Evolutionary conservation across 163 green algal genomes (phyloP), one percentile per base, ranked within the genome.

Genomic region (Chlorella variabilis): DNA sequence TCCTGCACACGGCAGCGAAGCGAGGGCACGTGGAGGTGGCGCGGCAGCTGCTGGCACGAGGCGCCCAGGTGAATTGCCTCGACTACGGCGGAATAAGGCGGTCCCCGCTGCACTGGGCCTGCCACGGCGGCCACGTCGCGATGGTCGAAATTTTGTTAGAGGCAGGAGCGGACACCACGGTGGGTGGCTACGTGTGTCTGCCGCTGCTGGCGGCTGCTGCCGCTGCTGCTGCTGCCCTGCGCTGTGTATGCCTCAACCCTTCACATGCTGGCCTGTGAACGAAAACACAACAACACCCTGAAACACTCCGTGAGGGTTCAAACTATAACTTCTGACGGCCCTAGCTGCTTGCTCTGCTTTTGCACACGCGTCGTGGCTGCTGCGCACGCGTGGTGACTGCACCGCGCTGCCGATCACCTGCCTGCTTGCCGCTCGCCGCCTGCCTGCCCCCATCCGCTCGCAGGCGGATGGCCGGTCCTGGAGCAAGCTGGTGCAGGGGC

Each of bases 401-500:
- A n/a, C n/a, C n/a, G n/a, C n/a, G n/a, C n/a, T n/a, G n/a, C n/a
- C n/a, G n/a, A n/a, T 54, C 11, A 54, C 45, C 11, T 54, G 45
- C 45, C 45, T 54, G 45, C 45, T 54, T 54, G 45, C 11, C 45
- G 11, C 11, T 23, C 11, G 45, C 45, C 45, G 21, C 39, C 39
- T 76, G 69, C 69, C 4, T 63, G 23, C 25, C 9, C 20, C 25
- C 63, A 54, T 67, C 20, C 23, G 42, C 36, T 11, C 54, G 51
- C 56, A 80, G 73, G 73, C 73, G 4, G 73, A 70, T 29, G 73
- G 73, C 9, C 73, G 73, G 4, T 71, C 36, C 38, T 80, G 73
- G 73, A 71, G 36, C 36, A 70, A 80, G 73, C 73, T 80, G n/a
- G 73, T 80, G 56, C 73, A 80, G 51, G 73, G 73, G 5, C n/a